phyloP scores from a whole-genome alignment of 768 basidiomycete species.

The Tulasnella sp. region DNA sequence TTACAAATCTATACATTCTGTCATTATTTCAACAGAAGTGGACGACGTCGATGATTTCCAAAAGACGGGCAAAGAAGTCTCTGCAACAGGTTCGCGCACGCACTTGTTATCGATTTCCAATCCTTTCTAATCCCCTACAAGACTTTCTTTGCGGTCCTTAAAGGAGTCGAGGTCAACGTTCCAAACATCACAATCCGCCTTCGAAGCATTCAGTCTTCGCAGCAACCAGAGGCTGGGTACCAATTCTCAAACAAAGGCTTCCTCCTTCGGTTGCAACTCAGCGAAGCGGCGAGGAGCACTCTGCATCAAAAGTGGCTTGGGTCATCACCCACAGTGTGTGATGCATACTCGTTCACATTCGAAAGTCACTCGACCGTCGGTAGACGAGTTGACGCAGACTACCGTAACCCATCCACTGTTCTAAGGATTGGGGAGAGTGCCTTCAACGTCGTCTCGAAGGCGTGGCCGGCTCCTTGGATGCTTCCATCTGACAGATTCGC shows the following conservation, averaged over 20 bases:
- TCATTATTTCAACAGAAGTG: neutral
- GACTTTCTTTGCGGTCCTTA: slow-evolving; percentile 40
- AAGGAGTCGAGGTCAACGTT: slow-evolving; percentile 34
- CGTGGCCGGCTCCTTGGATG: slow-evolving; percentile 55
- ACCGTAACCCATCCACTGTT: neutral
- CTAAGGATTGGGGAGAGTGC: neutral
- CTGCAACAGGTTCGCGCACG: neutral
- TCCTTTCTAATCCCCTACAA: slow-evolving; percentile 20
- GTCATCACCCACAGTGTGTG: slow-evolving; percentile 28
- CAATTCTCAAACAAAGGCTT: slow-evolving; percentile 20
- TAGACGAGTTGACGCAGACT: neutral
- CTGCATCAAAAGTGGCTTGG: slow-evolving; percentile 49
- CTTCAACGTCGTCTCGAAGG: slow-evolving; percentile 23
- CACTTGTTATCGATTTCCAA: no score
- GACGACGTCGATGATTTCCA: neutral
- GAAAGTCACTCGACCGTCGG: slow-evolving; percentile 31
- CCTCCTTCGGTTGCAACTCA: slow-evolving; percentile 34
- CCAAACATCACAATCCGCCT: slow-evolving; percentile 24
- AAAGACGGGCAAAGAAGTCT: neutral
- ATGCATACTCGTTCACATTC: slow-evolving; percentile 39
- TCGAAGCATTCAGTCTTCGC: neutral
- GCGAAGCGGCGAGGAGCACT: slow-evolving; percentile 34
- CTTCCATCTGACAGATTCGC: slow-evolving; percentile 33
- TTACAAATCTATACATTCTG: neutral
- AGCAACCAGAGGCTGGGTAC: slow-evolving; percentile 5